Base-by-base conservation (phyloP, 2,329 filamentous ascomycete species). In the Ophiostoma novo-ulmi region DNA sequence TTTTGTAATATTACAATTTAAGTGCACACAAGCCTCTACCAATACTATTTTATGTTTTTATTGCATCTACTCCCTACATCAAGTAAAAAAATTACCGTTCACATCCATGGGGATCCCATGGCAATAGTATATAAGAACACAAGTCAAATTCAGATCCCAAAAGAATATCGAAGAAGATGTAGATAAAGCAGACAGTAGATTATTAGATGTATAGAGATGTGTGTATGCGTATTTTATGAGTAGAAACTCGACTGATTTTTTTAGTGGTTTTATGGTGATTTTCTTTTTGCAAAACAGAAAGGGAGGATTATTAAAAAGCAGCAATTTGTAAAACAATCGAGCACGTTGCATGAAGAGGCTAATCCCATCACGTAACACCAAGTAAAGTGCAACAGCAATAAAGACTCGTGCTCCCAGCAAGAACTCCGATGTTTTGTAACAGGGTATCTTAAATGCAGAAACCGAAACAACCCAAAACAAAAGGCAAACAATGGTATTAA, bases 371-470 rank as follows among this genome's bases (percentile, higher is more conserved):
- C 36, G 13, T 39, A 5, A 65, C 63, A 22, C 38, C 20, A 4
- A 55, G 31, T 35, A 11, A 20, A 20, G 63, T 41, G 35, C 14
- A 14, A 20, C 39, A 11, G 68, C 31, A 58, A 38, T 20, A 26
- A n/a, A 20, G 68, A 61, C 4, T 36, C 31, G 6, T 8, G 11
- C 67, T 0, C 11, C 22, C 6, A 31, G 22, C 36, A 35, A 55
- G 4, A 26, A 8, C 20, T 31, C 20, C 13, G 52, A 61, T 41
- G 61, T 69, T 52, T 71, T 68, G 71, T 68, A 71, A 71, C 73
- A 73, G 73, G 73, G 73, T 74, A 74, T 74, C 73, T 74, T 71
- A 85, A 85, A 85, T 85, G 83, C 84, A 85, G 81, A 83, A 81
- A 82, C 81, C 82, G 80, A 74, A 65, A 72, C 67, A 81, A 80